phyloP scores from a whole-genome alignment of 2,329 filamentous ascomycete genomes.

The Calonectria pauciramosa region DNA sequence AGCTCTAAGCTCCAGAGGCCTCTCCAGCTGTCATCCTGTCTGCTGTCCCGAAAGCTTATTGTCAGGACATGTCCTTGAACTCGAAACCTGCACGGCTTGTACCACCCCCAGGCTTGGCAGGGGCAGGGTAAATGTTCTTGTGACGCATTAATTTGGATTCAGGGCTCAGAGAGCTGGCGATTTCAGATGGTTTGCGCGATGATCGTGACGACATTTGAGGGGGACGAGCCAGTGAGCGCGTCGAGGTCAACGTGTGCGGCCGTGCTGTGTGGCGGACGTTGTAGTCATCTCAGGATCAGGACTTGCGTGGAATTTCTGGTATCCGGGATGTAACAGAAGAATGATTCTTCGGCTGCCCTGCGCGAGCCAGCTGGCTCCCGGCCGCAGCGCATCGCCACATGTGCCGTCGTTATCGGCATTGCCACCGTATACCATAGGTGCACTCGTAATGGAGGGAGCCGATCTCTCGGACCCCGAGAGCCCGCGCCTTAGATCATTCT shows the following conservation, averaged over 20 bases:
- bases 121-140: slow-evolving; percentile 36
- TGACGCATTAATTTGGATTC: slow-evolving; percentile 18
- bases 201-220: slow-evolving; percentile 39
- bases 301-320: neutral
- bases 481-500: neutral
- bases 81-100: slow-evolving; percentile 23
- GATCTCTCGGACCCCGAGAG: slow-evolving; percentile 13
- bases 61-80: neutral
- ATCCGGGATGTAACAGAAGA: neutral
- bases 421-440: neutral
- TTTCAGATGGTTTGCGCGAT: slow-evolving; percentile 27
- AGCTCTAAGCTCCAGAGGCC: slow-evolving; percentile 5
- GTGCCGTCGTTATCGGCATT: neutral
- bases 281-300: neutral
- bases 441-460: neutral
- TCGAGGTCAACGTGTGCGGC: neutral
- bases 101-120: slow-evolving; percentile 39
- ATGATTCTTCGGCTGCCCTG: neutral
- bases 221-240: slow-evolving; percentile 10
- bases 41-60: slow-evolving; percentile 2
- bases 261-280: slow-evolving; percentile 9
- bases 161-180: neutral
- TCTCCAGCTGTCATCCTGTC: neutral
- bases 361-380: neutral
- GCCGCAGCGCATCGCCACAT: neutral